Percentiles rank a stretch among this genome's conserved stretches.
Evolutionary conservation across 345 rosid species (phyloP).

Genomic region (Melaleuca quinquenervia): DNA sequence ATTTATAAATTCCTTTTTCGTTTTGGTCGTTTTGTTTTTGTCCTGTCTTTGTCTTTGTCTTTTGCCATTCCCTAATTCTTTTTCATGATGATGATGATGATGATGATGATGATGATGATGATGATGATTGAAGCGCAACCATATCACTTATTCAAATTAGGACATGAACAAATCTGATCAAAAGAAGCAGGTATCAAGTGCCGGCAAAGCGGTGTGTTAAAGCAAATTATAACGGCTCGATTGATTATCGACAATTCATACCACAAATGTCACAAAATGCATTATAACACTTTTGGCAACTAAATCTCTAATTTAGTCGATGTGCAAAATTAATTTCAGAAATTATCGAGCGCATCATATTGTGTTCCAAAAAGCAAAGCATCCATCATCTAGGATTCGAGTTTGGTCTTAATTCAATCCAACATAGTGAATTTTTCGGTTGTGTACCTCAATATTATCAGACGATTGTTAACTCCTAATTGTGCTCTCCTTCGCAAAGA

Average conservation of each 20-base stretch:
- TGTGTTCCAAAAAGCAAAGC: not conserved
- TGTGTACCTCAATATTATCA: too few species aligned
- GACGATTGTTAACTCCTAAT: not conserved
- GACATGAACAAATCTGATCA: not conserved
- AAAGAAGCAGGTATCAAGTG: not conserved
- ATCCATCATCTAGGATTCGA: rapidly evolving
- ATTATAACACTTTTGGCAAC: rapidly evolving
- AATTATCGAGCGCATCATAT: not conserved
- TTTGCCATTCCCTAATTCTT: not conserved
- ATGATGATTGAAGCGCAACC: not conserved
- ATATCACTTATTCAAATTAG: not conserved
- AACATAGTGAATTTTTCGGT: not conserved
- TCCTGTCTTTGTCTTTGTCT: not conserved
- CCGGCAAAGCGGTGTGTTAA: rapidly evolving
- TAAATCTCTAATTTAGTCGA: rapidly evolving
- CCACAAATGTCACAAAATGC: too few species aligned
- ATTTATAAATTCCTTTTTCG: not conserved
- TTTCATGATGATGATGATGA: not conserved
- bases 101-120: not conserved
- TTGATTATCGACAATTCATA: rapidly evolving
- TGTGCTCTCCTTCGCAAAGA: not conserved
- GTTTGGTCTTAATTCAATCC: rapidly evolving
- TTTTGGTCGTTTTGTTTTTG: not conserved
- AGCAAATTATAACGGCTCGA: rapidly evolving
- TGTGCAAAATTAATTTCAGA: not conserved